Percentiles rank a stretch among this genome's conserved stretches.
These are phyloP conservation scores for Saraca asoca DNA, from an alignment of 331 rosid species.

Conservation along the genomic window DNA sequence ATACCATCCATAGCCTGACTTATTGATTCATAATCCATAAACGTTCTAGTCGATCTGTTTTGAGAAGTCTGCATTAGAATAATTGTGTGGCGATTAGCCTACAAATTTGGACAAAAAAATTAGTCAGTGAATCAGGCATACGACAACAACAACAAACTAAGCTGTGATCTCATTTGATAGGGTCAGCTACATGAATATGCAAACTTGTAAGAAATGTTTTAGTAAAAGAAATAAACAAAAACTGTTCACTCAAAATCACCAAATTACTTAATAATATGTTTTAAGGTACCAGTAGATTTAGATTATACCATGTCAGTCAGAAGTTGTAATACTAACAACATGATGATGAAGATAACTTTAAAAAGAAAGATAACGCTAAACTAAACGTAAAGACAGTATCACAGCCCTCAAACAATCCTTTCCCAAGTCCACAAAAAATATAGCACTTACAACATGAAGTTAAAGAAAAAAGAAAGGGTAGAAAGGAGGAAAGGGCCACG, in stretches of 20 bases:
- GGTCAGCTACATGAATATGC: not conserved
- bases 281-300: not conserved
- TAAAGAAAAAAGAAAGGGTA: no score
- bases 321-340: not conserved
- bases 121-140: constrained; percentile 25
- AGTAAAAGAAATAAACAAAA: constrained; percentile 4
- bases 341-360: not conserved
- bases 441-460: no score
- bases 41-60: constrained; percentile 81
- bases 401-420: not conserved
- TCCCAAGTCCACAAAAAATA: not conserved
- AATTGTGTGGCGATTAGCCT: constrained; percentile 95
- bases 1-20: constrained; percentile 96
- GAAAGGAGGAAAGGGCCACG: no score
- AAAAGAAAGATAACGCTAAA: no score
- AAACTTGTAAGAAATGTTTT: not conserved
- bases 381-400: not conserved
- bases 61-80: constrained; percentile 91
- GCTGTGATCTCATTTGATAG: no score
- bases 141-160: not conserved
- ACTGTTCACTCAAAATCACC: not conserved
- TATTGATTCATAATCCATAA: constrained; percentile 84
- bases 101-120: constrained; percentile 23
- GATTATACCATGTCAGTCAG: not conserved
- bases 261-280: no score